A percentile compares a stretch with the other conserved stretches of the same genome.
These are phyloP conservation scores for Hsuehochloa calcarea DNA, from an alignment of 176 grass and related monocot genomes.

Conservation along the genomic window DNA sequence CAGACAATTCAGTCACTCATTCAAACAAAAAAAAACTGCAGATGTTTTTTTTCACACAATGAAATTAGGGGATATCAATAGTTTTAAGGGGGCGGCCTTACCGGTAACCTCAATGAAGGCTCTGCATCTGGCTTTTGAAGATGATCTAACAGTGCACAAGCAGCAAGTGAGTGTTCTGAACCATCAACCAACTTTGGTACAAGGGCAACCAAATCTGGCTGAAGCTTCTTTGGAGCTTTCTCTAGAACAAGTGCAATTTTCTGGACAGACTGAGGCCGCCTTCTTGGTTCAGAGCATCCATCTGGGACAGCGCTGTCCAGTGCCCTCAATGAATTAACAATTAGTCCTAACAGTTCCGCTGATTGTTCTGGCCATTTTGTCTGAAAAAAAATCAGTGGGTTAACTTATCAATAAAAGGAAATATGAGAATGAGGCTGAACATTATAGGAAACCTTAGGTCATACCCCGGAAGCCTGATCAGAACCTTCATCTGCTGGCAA, in stretches of 20 bases:
- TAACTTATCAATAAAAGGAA: conserved; percentile 34
- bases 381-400: conserved; percentile 40
- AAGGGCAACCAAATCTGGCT: conserved; percentile 74
- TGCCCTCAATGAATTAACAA: conserved; percentile 77
- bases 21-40: background rate
- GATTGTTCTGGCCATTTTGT: conserved; percentile 88
- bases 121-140: conserved; percentile 61
- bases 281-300: conserved; percentile 73
- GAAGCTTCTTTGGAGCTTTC: conserved; percentile 83
- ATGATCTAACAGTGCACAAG: conserved; percentile 64
- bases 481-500: conserved; percentile 49
- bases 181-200: conserved; percentile 83
- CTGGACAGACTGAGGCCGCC: conserved; percentile 50
- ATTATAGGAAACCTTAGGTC: conserved; percentile 24
- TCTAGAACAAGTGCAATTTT: conserved; percentile 84
- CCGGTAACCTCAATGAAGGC: conserved; percentile 62
- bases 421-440: conserved; percentile 13
- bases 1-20: conserved; percentile 3
- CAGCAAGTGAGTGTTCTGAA: conserved; percentile 78
- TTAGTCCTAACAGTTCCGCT: conserved; percentile 81
- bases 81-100: conserved; percentile 38
- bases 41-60: background rate
- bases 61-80: background rate
- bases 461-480: conserved; percentile 51
- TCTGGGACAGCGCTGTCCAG: conserved; percentile 74